Evolutionary conservation across 495 filamentous ascomycete genomes (phyloP), one percentile per base, ranked within the genome.

Genomic region (Daldinia bambusicola): DNA sequence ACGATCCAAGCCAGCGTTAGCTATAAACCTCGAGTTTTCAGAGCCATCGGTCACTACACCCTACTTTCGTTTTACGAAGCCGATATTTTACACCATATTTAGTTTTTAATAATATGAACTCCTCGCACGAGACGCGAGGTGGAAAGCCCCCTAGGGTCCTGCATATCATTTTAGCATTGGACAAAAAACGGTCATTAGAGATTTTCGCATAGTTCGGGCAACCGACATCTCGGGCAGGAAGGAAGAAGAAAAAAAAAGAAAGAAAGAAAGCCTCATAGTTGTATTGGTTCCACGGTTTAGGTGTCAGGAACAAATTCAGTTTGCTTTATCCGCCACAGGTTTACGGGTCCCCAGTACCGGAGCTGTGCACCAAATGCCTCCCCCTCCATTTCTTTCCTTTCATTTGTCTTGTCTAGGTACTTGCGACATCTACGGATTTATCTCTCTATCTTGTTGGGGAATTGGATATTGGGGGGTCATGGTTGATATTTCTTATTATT

Each of bases 191-290:
- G 70, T 73, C 70, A 69, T 69, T 73, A 73, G 70, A 73, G 61
- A 55, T 66, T 75, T 69, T 69, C 77, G 74, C 71, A 67, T 71
- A 70, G 72, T 65, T 72, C 75, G 79, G 78, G 79, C 77, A 75
- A 80, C 78, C 76, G 76, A 75, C 65, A 72, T 67, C 65, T 66
- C 61, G 67, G 67, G 61, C 61, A 62, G 70, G 66, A 73, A 66
- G 66, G 63, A 18, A 48, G 22, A 20, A 48, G 12, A 14, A 40
- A 4, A 48, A 48, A 22, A 20, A 48, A 14, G 4, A 40, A 4
- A 48, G 22, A 22, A 22, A 48, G 55, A 70, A 66, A 66, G 70
- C 70, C 55, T 66, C 70, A 69, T 58, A 48, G 37, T 65, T 40
- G 43, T 68, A 64, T 72, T 62, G 70, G 61, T 73, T 66, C 55